Conservation (phyloP, 257 asterid species). For the Paulownia fortunei region DNA sequence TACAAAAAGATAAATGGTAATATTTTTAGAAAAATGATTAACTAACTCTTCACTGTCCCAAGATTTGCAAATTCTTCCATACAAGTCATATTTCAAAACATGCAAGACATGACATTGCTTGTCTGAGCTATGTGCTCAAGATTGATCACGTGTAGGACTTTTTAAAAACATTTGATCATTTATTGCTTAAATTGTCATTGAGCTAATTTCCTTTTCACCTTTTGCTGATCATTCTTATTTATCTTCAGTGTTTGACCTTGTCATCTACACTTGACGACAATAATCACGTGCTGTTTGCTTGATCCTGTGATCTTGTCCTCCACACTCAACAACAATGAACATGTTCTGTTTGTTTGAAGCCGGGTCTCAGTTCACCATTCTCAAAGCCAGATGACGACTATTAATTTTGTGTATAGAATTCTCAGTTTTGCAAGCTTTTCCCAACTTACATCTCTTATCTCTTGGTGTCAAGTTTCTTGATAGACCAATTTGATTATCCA, state of each 20-base stretch:
- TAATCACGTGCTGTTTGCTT: neutral
- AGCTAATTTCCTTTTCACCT: neutral
- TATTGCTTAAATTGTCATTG: neutral
- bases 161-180: neutral
- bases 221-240: neutral
- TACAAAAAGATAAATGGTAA: neutral
- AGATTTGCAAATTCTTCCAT: neutral
- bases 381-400: neutral
- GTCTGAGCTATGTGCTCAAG: neutral
- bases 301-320: neutral
- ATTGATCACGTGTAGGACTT: neutral
- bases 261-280: neutral
- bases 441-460: constrained; percentile 7
- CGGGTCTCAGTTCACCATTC: neutral
- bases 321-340: neutral
- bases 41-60: neutral
- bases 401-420: neutral
- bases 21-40: neutral
- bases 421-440: neutral
- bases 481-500: neutral
- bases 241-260: neutral
- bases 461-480: neutral
- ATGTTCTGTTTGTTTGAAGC: neutral
- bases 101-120: neutral
- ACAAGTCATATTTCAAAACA: neutral